Evolutionary conservation across 1,284 basidiomycete species (phyloP), one percentile per base, ranked within the genome.

Genomic region (Coniferiporia sulphurascens): DNA sequence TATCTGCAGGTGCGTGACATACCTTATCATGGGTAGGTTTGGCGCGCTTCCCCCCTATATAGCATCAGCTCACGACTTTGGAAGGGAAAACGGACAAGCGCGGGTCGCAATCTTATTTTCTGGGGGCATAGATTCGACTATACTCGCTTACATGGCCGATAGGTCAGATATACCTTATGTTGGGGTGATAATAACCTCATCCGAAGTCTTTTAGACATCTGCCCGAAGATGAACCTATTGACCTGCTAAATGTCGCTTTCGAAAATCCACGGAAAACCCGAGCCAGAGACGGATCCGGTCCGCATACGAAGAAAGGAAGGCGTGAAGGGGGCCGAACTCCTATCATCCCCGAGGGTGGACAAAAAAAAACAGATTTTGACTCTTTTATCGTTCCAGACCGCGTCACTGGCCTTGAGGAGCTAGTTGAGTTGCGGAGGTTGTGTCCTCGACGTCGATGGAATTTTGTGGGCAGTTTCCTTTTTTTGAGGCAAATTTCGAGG

Each of bases 181-280:
- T 15, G 38, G 38, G 38, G 3, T 41, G 9, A 41, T 10, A 41
- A 8, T 10, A 41, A 15, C 9, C 38, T 41, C 15, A 41, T 41
- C 38, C 46, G 32, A n/a, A 15, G 12, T 53, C 59, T 17, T 32
- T 38, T 62, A 93, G 91, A 56, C 83, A 89, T 67, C 68, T 93
- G 27, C 86, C 91, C 1, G 58, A 73, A 5, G 77, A 80, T 43
- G 91, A 94, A 69, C 87, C 93, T 0, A 95, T 99, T 57, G 96
- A 99, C 67, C 76, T 99, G 0, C 76, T 99, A 21, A 99, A 98
- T 67, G 95, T 99, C 3, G 93, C 92, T 0, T 99, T 99, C 65
- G 93, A 97, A 69, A 97, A 97, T 68, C 93, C 93, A 9, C 82
- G 91, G 3, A 87, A 88, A 68, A 75, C 83, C 22, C 75, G 72